phyloP scores from a whole-genome alignment of 331 rosid species.

The Acacia concinna region DNA sequence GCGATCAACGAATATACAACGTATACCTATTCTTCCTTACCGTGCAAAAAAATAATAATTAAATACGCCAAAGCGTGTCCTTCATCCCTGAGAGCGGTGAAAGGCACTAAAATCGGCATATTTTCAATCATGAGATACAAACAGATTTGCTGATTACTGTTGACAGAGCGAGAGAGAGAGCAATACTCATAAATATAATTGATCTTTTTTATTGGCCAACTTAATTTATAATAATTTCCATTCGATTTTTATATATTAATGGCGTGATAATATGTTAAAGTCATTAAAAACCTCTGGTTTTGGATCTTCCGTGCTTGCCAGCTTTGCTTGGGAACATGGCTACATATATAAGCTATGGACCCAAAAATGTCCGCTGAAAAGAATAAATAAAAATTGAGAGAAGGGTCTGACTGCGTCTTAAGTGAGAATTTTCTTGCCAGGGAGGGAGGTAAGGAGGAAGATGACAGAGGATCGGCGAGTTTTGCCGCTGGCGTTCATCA shows the following conservation, averaged over 20 bases:
- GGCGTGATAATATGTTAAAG: not conserved
- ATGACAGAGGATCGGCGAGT: slow-evolving; percentile 55
- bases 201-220: not conserved
- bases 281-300: slow-evolving; percentile 38
- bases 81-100: not conserved
- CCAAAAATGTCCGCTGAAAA: slow-evolving; percentile 22
- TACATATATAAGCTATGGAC: slow-evolving; percentile 27
- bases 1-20: too few relatives aligned
- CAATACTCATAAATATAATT: not conserved
- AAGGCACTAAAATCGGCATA: not conserved
- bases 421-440: slow-evolving; percentile 23
- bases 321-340: slow-evolving; percentile 64
- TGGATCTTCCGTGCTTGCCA: slow-evolving; percentile 86
- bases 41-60: not conserved
- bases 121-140: not conserved
- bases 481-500: slow-evolving; percentile 48
- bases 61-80: slow-evolving; percentile 2
- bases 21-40: too few relatives aligned
- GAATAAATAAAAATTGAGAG: slow-evolving; percentile 1
- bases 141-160: slow-evolving; percentile 4
- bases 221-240: not conserved
- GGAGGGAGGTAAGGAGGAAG: slow-evolving; percentile 6
- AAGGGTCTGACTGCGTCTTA: slow-evolving; percentile 33
- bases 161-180: not conserved
- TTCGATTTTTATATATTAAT: not conserved